phyloP scores from a whole-genome alignment of 345 rosid species.

The Rubroshorea leprosula region DNA sequence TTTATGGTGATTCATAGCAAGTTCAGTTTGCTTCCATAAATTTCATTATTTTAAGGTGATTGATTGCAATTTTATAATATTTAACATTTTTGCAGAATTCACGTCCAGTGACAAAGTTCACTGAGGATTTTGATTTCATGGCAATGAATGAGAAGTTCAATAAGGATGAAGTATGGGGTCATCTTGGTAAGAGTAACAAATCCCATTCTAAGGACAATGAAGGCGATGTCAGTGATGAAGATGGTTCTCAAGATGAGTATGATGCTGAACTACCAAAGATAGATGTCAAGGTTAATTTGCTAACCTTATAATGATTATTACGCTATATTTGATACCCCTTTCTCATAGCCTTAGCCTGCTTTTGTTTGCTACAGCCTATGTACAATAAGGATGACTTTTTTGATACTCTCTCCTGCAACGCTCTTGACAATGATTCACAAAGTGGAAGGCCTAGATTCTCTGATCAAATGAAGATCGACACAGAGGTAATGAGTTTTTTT shows the following conservation, averaged over 20 bases:
- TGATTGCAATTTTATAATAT: not conserved
- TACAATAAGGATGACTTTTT: constrained; percentile 56
- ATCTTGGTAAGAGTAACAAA: constrained; percentile 71
- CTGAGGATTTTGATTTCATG: constrained; percentile 84
- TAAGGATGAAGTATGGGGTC: constrained; percentile 95
- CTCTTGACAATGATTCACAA: constrained; percentile 29
- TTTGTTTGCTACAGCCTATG: constrained; percentile 26
- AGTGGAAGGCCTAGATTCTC: constrained; percentile 43
- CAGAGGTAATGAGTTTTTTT: constrained; percentile 29
- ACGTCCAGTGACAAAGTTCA: constrained; percentile 55
- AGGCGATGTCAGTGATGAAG: constrained; percentile 11
- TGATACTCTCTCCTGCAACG: constrained; percentile 44
- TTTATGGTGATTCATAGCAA: not conserved
- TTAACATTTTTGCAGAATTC: constrained; percentile 27
- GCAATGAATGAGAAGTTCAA: constrained; percentile 97
- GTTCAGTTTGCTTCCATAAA: not conserved
- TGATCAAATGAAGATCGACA: constrained; percentile 45
- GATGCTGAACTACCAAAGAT: constrained; percentile 43
- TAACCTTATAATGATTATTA: too few relatives aligned
- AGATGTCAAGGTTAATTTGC: too few relatives aligned
- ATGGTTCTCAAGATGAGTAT: constrained; percentile 30
- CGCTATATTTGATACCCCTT: too few relatives aligned
- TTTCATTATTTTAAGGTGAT: too few relatives aligned
- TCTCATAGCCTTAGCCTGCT: not conserved
- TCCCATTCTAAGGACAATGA: not conserved